Conservation (phyloP, 768 basidiomycete species). For the Lyophyllum shimeji region DNA sequence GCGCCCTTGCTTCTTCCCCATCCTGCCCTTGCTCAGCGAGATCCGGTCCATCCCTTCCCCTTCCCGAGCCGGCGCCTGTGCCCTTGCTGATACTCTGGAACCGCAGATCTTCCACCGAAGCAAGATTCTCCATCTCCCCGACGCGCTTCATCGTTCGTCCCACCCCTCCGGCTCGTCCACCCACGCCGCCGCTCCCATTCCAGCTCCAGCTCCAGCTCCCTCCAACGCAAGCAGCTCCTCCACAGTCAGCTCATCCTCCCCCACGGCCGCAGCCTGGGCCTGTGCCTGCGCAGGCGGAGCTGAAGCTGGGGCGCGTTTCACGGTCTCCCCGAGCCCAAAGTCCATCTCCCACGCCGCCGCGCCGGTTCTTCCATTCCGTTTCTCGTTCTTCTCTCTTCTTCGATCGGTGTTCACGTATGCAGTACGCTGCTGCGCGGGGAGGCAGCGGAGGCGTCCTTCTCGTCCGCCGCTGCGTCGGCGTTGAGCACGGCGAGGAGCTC, state of each 20-base stretch:
- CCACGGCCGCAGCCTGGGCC: not conserved
- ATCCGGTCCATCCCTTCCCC: not conserved
- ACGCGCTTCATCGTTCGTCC: constrained; percentile 15
- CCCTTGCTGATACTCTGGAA: constrained; percentile 4
- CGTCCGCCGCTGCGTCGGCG: not conserved
- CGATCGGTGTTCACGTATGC: constrained; percentile 1
- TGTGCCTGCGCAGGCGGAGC: not conserved
- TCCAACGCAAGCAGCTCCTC: constrained; percentile 16
- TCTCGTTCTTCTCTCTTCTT: not conserved
- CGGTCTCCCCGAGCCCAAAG: constrained; percentile 11
- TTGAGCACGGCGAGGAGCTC: constrained; percentile 5
- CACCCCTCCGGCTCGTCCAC: constrained; percentile 5
- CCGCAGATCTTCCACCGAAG: not conserved
- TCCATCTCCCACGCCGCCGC: constrained; percentile 17
- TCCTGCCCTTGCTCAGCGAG: constrained; percentile 1
- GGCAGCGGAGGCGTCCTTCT: not conserved
- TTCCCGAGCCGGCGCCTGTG: too few species aligned
- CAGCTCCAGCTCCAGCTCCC: not conserved
- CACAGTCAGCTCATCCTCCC: constrained; percentile 14
- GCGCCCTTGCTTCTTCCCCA: constrained; percentile 1
- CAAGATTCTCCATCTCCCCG: not conserved
- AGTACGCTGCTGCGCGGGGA: too few species aligned
- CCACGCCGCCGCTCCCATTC: constrained; percentile 14
- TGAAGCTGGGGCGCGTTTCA: constrained; percentile 8
- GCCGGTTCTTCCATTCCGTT: not conserved